Evolutionary conservation across 257 asterid species (phyloP).

Genomic region (Leonotis leonurus): DNA sequence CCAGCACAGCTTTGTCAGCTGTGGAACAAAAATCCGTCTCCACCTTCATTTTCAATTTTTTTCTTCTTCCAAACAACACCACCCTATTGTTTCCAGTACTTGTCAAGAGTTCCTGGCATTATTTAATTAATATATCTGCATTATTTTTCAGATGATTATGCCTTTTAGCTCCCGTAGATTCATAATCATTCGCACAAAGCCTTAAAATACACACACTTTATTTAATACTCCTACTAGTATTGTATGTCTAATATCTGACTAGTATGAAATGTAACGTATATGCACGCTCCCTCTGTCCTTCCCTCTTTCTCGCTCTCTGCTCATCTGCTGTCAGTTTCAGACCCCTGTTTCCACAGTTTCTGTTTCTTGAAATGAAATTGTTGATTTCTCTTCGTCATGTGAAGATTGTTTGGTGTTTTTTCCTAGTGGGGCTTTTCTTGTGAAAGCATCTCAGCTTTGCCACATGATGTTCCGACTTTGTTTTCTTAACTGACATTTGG

Average conservation of each 20-base stretch:
- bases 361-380: conserved; percentile 24
- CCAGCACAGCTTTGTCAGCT: conserved; percentile 34
- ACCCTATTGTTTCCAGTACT: conserved; percentile 27
- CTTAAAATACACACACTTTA: neutral
- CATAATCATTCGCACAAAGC: conserved; percentile 13
- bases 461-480: conserved; percentile 21
- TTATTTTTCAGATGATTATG: conserved; percentile 30
- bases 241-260: too few relatives aligned
- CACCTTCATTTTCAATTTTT: conserved; percentile 8
- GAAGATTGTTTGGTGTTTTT: conserved; percentile 20
- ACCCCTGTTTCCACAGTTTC: conserved; percentile 24
- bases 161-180: conserved; percentile 21
- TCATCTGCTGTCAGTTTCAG: conserved; percentile 41
- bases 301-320: conserved; percentile 31
- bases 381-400: conserved; percentile 12
- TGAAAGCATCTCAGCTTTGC: conserved; percentile 27
- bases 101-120: conserved; percentile 9
- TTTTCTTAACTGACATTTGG: conserved; percentile 13
- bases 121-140: neutral
- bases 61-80: conserved; percentile 13
- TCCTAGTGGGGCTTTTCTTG: conserved; percentile 32
- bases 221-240: too few relatives aligned
- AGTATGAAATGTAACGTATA: too few relatives aligned
- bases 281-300: conserved; percentile 15
- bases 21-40: conserved; percentile 15